These are phyloP conservation scores for Termitomyces sp. DNA, from an alignment of 768 basidiomycete species.

Conservation along the genomic window DNA sequence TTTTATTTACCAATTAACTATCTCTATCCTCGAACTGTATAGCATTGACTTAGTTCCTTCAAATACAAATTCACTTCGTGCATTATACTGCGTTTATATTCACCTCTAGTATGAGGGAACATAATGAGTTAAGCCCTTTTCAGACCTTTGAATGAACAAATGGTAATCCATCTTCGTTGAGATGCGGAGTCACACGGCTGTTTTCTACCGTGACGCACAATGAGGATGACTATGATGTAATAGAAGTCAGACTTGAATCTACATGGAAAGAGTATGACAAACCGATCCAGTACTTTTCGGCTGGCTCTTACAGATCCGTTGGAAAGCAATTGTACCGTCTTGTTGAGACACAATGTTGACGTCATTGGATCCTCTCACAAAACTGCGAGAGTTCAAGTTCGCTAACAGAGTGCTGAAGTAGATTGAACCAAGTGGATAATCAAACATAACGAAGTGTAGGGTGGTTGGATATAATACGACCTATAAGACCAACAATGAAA, in stretches of 20 bases:
- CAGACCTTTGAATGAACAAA: no score
- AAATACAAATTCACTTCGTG: no score
- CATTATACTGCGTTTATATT: no score
- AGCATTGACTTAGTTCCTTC: no score
- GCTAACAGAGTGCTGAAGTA: conserved; percentile 3
- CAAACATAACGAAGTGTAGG: background rate
- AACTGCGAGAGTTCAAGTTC: background rate
- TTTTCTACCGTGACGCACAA: background rate
- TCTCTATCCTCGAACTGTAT: no score
- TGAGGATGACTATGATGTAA: background rate
- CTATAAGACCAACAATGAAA: background rate
- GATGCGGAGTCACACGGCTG: no score
- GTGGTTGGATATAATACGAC: background rate
- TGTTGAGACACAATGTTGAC: background rate
- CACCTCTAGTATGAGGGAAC: no score
- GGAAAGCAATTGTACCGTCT: background rate
- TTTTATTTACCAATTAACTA: no score
- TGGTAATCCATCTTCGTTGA: no score
- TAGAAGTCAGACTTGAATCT: background rate
- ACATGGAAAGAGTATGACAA: background rate
- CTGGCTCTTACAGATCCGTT: background rate
- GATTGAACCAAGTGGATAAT: background rate
- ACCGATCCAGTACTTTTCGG: background rate
- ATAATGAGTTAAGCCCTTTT: no score
- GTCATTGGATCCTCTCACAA: background rate